Conservation (phyloP, 495 filamentous ascomycete genomes). For the Filosporella fistucella region DNA sequence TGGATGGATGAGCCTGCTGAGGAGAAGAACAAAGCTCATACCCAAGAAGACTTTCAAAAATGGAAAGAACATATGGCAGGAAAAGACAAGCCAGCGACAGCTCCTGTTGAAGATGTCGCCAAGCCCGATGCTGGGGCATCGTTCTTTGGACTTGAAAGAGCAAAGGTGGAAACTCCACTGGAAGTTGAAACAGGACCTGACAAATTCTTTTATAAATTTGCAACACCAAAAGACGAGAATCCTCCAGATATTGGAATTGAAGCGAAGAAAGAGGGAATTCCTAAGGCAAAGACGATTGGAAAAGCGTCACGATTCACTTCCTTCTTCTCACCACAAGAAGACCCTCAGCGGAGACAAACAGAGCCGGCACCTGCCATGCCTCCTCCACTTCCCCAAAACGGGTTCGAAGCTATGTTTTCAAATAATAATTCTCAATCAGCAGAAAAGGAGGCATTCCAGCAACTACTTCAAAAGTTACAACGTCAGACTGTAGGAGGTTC, state of each 20-base stretch:
- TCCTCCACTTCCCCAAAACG: conserved; percentile 16
- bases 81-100: conserved; percentile 49
- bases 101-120: conserved; percentile 26
- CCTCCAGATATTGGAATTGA: conserved; percentile 13
- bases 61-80: conserved; percentile 81
- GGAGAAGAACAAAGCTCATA: conserved; percentile 64
- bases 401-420: conserved; percentile 14
- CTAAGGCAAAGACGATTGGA: conserved; percentile 32
- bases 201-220: conserved; percentile 75
- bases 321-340: conserved; percentile 67
- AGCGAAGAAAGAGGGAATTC: conserved; percentile 26
- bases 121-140: conserved; percentile 15
- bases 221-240: conserved; percentile 33
- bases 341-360: conserved; percentile 41
- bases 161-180: conserved; percentile 48
- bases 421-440: conserved; percentile 36
- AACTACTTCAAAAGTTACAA: conserved; percentile 78
- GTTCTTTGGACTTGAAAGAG: conserved; percentile 36
- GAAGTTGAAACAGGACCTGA: conserved; percentile 66
- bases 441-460: conserved; percentile 87
- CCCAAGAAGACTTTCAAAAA: conserved; percentile 87
- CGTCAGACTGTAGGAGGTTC: conserved; percentile 11
- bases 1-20: conserved; percentile 79
- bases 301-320: conserved; percentile 81
- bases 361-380: conserved; percentile 37